A percentile compares a stretch with the other conserved stretches of the same genome.
phyloP scores from a whole-genome alignment of 345 rosid species.

The Eucalyptus coolabah region DNA sequence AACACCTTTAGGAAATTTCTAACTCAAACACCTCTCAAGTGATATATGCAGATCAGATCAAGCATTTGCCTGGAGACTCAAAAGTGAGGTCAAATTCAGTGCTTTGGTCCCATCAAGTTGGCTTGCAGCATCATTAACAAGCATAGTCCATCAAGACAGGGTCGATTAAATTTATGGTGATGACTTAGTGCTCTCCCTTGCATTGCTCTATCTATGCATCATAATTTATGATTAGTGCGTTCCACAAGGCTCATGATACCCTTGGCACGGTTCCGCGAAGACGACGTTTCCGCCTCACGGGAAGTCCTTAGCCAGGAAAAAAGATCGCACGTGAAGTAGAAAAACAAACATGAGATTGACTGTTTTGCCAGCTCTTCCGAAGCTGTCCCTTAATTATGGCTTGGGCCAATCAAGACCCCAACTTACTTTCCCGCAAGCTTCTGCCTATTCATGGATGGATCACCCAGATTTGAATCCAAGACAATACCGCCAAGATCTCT shows the following conservation, averaged over 20 bases:
- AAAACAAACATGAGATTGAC: neutral
- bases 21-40: neutral
- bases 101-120: neutral
- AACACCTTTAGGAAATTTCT: neutral
- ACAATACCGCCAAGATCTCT: neutral
- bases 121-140: neutral
- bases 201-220: neutral
- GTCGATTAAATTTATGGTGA: neutral
- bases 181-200: neutral
- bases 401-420: neutral
- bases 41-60: neutral
- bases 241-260: neutral
- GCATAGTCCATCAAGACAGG: neutral
- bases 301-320: neutral
- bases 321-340: neutral
- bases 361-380: neutral
- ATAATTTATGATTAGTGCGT: neutral
- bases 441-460: neutral
- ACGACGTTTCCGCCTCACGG: neutral
- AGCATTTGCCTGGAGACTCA: neutral
- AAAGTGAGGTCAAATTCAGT: neutral
- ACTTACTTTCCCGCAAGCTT: too few relatives aligned
- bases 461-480: neutral
- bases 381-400: neutral
- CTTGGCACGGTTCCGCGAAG: neutral